Percentiles rank a stretch among this genome's conserved stretches.
Conservation (phyloP, 1,284 basidiomycete species). For the Boletus subluridellus region DNA sequence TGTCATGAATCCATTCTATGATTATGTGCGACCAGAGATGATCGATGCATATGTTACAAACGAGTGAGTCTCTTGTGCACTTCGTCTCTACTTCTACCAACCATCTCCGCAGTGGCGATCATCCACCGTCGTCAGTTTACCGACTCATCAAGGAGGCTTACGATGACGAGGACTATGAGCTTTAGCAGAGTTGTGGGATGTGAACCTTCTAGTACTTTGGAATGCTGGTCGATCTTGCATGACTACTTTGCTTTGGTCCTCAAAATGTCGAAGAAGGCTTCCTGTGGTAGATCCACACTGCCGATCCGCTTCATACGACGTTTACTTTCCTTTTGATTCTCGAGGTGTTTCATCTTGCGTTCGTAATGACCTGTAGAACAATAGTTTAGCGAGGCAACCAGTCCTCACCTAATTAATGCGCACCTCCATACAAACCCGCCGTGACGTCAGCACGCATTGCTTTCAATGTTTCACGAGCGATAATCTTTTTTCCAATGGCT, state of each 20-base stretch:
- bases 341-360: conserved; percentile 87
- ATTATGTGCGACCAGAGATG: conserved; percentile 90
- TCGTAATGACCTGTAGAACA: conserved; percentile 69
- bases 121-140: conserved; percentile 89
- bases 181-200: conserved; percentile 37
- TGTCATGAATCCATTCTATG: conserved; percentile 89
- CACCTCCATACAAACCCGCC: conserved; percentile 88
- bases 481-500: conserved; percentile 78
- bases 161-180: conserved; percentile 84
- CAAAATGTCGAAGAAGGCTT: conserved; percentile 86
- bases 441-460: conserved; percentile 93
- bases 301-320: conserved; percentile 81
- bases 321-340: conserved; percentile 92
- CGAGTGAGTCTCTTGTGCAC: conserved; percentile 60
- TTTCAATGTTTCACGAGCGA: conserved; percentile 86
- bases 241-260: conserved; percentile 44
- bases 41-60: conserved; percentile 96
- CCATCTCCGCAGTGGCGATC: conserved; percentile 66
- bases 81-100: conserved; percentile 5
- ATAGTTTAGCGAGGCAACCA: background rate
- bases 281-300: conserved; percentile 85
- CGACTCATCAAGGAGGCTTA: conserved; percentile 88
- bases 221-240: conserved; percentile 4
- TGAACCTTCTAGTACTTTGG: background rate
- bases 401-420: conserved; percentile 13